Base-by-base conservation (phyloP, 2,329 filamentous ascomycete species). In the Aquanectria penicillioides region DNA sequence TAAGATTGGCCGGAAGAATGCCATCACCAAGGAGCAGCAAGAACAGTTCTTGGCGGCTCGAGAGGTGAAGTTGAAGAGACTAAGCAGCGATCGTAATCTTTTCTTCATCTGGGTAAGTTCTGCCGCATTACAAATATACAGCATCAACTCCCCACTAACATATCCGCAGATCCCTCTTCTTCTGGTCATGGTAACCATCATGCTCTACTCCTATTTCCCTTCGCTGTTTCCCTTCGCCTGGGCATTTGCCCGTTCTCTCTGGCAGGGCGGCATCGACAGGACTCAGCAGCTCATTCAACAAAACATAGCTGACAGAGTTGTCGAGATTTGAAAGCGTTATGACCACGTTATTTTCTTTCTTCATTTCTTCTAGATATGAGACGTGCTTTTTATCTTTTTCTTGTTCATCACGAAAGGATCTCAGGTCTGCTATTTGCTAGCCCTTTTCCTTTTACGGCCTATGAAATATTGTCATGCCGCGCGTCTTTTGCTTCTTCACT, bases 31-130 rank as follows among this genome's bases (percentile, higher is more conserved):
- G 69, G 86, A 89, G 69, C 86, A 89, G 70, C 86, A 88, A 71
- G 86, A 87, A 64, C 85, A 85, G 64, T 80, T 90, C 62, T 79
- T 87, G 38, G 78, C 85, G 49, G 86, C 82, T 22, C 85, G 87
- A 62, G 84, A 87, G 54, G 81, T 83, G 71, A 88, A 86, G 72
- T 78, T 88, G 67, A 89, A 89, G 81, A 82, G 81, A 59, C 77
- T 89, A 59, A 83, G 85, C 64, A 85, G 84, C 57, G 88, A 90
- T 68, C 82, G 83, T 66, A 89, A 89, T 70, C 77, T 90, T 40
- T 90, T 88, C 77, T 87, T 89, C 65, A 81, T 90, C 68, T 90
- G 88, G 88, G 86, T 89, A 82, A 69, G 80, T 74, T 25, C 25
- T 44, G 9, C 40, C 15, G 8, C 17, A 29, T 26, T 12, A 9